Evolutionary conservation across 768 basidiomycete species (phyloP).

Genomic region (Rhodotorula graminis): DNA sequence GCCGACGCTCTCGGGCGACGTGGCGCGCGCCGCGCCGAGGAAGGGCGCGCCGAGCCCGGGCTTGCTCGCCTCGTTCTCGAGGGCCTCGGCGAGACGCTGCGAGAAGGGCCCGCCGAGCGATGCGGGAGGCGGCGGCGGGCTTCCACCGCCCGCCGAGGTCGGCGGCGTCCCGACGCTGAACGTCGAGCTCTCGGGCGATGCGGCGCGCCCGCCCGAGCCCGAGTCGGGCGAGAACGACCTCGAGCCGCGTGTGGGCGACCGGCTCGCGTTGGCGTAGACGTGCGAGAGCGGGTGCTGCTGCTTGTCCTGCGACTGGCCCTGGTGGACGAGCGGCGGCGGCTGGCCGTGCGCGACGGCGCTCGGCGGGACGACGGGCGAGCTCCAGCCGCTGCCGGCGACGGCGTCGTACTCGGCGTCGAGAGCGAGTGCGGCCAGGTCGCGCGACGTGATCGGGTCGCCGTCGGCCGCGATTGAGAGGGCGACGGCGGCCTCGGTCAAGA

Average conservation of each 20-base stretch:
- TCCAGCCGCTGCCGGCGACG: conserved; percentile 30
- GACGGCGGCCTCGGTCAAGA: conserved; percentile 33
- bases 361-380: conserved; percentile 14
- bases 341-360: too few species aligned
- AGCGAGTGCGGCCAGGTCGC: conserved; percentile 22
- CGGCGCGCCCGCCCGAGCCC: conserved; percentile 9
- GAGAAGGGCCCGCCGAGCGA: conserved; percentile 18
- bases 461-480: conserved; percentile 16
- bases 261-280: conserved; percentile 19
- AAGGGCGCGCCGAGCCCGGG: not conserved
- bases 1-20: not conserved
- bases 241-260: conserved; percentile 18
- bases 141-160: conserved; percentile 7
- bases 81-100: conserved; percentile 25
- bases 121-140: conserved; percentile 11
- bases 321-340: not conserved
- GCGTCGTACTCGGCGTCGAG: conserved; percentile 32
- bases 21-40: not conserved
- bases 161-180: conserved; percentile 24
- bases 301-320: not conserved
- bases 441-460: conserved; percentile 12
- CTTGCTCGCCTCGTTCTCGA: conserved; percentile 31
- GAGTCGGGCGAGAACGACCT: conserved; percentile 31
- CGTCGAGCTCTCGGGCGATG: conserved; percentile 9
- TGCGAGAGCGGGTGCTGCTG: not conserved